These are phyloP conservation scores for Athelia psychrophila DNA, from an alignment of 1,284 basidiomycete species.

Conservation along the genomic window DNA sequence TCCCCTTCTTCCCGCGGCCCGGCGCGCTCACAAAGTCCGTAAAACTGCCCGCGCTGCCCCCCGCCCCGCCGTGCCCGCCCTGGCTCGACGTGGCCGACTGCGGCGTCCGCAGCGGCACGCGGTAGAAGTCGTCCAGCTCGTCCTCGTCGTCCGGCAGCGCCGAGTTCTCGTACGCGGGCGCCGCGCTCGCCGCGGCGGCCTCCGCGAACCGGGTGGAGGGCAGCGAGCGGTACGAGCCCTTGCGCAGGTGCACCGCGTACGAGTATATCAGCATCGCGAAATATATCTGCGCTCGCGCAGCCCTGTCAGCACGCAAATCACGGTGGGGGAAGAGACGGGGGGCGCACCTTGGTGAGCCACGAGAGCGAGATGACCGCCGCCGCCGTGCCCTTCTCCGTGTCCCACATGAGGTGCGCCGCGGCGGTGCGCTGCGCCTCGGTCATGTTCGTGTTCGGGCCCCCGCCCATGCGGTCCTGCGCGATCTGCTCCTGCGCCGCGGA, in stretches of 20 bases:
- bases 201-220: conserved; percentile 53
- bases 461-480: conserved; percentile 53
- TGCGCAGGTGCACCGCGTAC: conserved; percentile 90
- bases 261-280: conserved; percentile 92
- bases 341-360: conserved; percentile 86
- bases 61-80: conserved; percentile 4
- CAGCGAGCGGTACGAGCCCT: conserved; percentile 86
- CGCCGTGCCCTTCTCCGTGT: conserved; percentile 83
- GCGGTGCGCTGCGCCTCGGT: conserved; percentile 60
- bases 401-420: conserved; percentile 85
- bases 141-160: conserved; percentile 54
- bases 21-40: conserved; percentile 60
- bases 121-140: conserved; percentile 63
- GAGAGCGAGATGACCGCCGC: conserved; percentile 76
- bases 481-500: conserved; percentile 86
- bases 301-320: no score
- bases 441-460: conserved; percentile 46
- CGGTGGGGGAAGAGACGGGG: no score
- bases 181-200: conserved; percentile 19
- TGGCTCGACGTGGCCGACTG: conserved; percentile 13
- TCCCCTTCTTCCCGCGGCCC: conserved; percentile 30
- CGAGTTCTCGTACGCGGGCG: conserved; percentile 38
- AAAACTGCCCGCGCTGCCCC: conserved; percentile 31
- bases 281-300: conserved; percentile 68
- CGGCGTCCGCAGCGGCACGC: conserved; percentile 49